Evolutionary conservation across 2,329 filamentous ascomycete species (phyloP).

Genomic region (Drechslera avenae): DNA sequence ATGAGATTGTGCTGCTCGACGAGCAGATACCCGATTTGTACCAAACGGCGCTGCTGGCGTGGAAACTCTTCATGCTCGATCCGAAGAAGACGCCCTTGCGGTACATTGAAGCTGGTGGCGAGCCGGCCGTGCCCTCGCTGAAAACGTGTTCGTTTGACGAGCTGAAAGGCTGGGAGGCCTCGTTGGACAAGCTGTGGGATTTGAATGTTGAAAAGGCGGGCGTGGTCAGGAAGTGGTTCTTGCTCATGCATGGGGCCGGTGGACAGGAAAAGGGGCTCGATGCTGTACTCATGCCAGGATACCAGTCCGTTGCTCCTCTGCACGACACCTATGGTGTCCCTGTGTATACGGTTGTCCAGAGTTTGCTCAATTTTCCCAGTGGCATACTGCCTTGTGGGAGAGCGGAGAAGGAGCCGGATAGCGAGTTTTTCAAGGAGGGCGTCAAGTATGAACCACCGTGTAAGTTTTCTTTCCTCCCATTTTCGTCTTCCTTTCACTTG

Average conservation of each 20-base stretch:
- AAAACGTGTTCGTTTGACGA: slow-evolving; percentile 38
- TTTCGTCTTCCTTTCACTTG: neutral
- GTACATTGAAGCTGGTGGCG: slow-evolving; percentile 48
- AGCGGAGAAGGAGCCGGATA: slow-evolving; percentile 52
- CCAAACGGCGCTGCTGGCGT: slow-evolving; percentile 44
- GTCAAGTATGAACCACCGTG: slow-evolving; percentile 45
- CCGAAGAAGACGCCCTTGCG: slow-evolving; percentile 40
- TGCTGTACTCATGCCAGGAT: slow-evolving; percentile 56
- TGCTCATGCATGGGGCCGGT: slow-evolving; percentile 36
- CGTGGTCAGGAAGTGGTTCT: slow-evolving; percentile 51
- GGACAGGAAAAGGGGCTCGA: slow-evolving; percentile 53
- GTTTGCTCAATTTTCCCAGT: slow-evolving; percentile 60
- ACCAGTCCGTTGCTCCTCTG: slow-evolving; percentile 57
- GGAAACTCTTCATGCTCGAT: slow-evolving; percentile 52
- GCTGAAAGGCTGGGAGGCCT: slow-evolving; percentile 38
- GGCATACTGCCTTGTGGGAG: slow-evolving; percentile 55
- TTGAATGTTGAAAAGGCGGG: slow-evolving; percentile 48
- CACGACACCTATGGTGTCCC: slow-evolving; percentile 58
- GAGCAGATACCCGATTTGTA: slow-evolving; percentile 38
- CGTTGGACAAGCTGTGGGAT: slow-evolving; percentile 50
- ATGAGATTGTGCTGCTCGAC: slow-evolving; percentile 47
- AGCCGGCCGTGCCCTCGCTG: slow-evolving; percentile 54
- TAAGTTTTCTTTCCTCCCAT: slow-evolving; percentile 22
- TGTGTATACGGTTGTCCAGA: slow-evolving; percentile 57
- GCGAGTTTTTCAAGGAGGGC: slow-evolving; percentile 33